phyloP scores from a whole-genome alignment of 371 early-diverging fungal species.

The Parasitella parasitica region DNA sequence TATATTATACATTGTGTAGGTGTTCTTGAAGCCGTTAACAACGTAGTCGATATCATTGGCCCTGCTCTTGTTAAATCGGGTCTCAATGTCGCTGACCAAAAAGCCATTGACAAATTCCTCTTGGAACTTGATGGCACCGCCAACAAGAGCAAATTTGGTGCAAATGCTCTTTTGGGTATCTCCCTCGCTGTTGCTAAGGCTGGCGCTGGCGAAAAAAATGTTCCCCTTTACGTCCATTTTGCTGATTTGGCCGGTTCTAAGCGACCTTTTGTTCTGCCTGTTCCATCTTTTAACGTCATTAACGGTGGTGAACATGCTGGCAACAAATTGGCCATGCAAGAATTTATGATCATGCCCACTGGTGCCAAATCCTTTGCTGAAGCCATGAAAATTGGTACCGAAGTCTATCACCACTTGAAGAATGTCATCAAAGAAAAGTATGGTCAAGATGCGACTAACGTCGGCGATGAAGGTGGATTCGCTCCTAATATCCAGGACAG shows the following conservation, averaged over 20 bases:
- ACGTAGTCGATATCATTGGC: conserved; percentile 88
- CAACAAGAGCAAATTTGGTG: conserved; percentile 96
- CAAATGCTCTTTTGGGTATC: conserved; percentile 98
- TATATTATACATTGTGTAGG: conserved; percentile 41
- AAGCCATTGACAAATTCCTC: conserved; percentile 90
- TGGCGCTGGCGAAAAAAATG: conserved; percentile 89
- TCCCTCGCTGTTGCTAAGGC: conserved; percentile 96
- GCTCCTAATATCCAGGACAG: conserved; percentile 98
- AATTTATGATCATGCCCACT: conserved; percentile 99
- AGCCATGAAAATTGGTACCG: conserved; percentile 97
- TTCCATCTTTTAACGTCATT: conserved; percentile 98
- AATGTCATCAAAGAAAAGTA: conserved; percentile 95
- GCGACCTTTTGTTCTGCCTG: conserved; percentile 89
- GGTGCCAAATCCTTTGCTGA: conserved; percentile 92
- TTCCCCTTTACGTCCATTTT: conserved; percentile 92
- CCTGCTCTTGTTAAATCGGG: conserved; percentile 75
- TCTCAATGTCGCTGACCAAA: conserved; percentile 83
- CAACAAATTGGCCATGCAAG: conserved; percentile 99
- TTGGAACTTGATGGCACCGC: conserved; percentile 90
- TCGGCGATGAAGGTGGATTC: conserved; percentile 99
- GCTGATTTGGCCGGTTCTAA: conserved; percentile 81
- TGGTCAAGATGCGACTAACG: conserved; percentile 97
- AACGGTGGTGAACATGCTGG: conserved; percentile 99
- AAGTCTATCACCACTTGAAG: conserved; percentile 96
- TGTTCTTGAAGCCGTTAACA: conserved; percentile 91